phyloP scores from a whole-genome alignment of 129 eudicot genomes.

The Scalesia atractyloides region DNA sequence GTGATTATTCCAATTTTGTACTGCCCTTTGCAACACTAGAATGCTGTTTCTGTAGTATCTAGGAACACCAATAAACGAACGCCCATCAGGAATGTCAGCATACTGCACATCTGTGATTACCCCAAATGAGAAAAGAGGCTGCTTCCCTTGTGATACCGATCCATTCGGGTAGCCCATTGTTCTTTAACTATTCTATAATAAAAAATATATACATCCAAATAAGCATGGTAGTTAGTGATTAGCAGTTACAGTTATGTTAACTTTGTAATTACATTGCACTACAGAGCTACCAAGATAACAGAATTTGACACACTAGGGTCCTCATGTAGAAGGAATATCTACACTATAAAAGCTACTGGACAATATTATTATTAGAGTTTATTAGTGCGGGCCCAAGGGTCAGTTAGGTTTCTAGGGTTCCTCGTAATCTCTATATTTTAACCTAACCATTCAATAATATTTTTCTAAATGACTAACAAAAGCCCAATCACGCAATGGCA shows the following conservation, averaged over 20 bases:
- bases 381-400: too few species aligned
- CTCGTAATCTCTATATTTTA: too few species aligned
- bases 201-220: neutral
- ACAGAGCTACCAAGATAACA: neutral
- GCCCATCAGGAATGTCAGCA: slow-evolving; percentile 94
- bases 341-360: neutral
- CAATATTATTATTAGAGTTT: too few species aligned
- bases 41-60: slow-evolving; percentile 86
- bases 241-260: neutral
- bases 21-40: slow-evolving; percentile 73
- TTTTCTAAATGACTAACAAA: too few species aligned
- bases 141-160: slow-evolving; percentile 45
- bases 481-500: too few species aligned
- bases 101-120: slow-evolving; percentile 95
- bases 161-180: slow-evolving; percentile 62
- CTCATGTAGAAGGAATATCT: neutral
- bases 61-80: slow-evolving; percentile 82
- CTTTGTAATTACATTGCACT: neutral
- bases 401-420: too few species aligned
- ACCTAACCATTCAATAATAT: too few species aligned
- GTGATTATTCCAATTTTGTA: slow-evolving; percentile 61
- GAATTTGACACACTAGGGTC: neutral
- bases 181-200: slow-evolving; percentile 4
- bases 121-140: slow-evolving; percentile 91
- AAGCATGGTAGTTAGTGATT: neutral